These are phyloP conservation scores for Termitomyces sp. DNA, from an alignment of 768 basidiomycete genomes.

Conservation along the genomic window DNA sequence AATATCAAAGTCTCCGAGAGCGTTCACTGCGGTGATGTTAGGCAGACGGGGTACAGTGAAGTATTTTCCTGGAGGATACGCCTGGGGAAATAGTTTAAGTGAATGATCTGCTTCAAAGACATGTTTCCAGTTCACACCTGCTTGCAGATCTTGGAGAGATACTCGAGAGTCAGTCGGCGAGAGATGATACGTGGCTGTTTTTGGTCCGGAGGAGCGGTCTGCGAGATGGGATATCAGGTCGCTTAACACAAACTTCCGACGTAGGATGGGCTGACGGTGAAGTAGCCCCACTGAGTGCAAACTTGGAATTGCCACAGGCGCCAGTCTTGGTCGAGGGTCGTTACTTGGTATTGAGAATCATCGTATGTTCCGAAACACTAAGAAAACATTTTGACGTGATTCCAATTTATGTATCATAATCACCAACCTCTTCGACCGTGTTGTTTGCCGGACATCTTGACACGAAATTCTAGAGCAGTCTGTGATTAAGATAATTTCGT, in stretches of 20 bases:
- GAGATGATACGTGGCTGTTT: slow-evolving; percentile 78
- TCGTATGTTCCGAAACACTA: slow-evolving; percentile 89
- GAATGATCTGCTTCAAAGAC: neutral
- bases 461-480: slow-evolving; percentile 45
- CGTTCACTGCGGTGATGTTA: slow-evolving; percentile 81
- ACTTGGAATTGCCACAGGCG: slow-evolving; percentile 89
- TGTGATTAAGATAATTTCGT: neutral
- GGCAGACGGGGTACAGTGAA: slow-evolving; percentile 72
- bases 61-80: slow-evolving; percentile 75
- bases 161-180: slow-evolving; percentile 68
- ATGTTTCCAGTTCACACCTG: slow-evolving; percentile 36
- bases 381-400: neutral
- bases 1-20: slow-evolving; percentile 81
- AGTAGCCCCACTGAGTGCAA: slow-evolving; percentile 96
- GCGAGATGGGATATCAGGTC: neutral
- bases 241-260: neutral
- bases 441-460: slow-evolving; percentile 51
- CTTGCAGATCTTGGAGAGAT: slow-evolving; percentile 64
- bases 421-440: slow-evolving; percentile 33
- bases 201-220: slow-evolving; percentile 77
- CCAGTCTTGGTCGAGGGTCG: slow-evolving; percentile 72
- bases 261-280: slow-evolving; percentile 51
- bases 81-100: slow-evolving; percentile 34
- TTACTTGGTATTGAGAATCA: slow-evolving; percentile 60
- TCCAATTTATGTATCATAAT: neutral